phyloP scores from a whole-genome alignment of 2,329 filamentous ascomycete species.

The Hymenotorrendiella dingleyae region DNA sequence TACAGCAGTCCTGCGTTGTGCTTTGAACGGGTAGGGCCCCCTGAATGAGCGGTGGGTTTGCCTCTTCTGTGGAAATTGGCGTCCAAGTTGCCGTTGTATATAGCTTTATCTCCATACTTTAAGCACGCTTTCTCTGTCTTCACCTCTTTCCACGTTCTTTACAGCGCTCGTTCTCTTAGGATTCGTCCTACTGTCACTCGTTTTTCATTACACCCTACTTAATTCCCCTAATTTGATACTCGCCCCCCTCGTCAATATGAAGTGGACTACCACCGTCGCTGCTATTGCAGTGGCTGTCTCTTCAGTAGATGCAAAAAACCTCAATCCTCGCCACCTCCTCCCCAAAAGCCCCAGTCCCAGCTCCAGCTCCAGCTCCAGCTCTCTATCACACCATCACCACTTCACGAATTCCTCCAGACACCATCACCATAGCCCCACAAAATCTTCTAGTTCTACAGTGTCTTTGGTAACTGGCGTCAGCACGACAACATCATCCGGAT shows the following conservation, averaged over 20 bases:
- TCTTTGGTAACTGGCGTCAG: too few relatives aligned
- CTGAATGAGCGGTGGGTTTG: neutral
- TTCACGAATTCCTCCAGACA: too few relatives aligned
- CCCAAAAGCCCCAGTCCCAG: too few relatives aligned
- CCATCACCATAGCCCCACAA: too few relatives aligned
- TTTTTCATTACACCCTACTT: constrained; percentile 1
- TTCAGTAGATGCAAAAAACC: constrained; percentile 25
- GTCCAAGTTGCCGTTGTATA: constrained; percentile 3
- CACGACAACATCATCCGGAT: too few relatives aligned
- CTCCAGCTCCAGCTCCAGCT: too few relatives aligned
- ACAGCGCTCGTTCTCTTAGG: constrained; percentile 2
- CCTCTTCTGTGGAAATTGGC: constrained; percentile 7
- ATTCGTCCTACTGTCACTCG: constrained; percentile 6
- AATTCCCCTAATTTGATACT: neutral
- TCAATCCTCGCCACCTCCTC: too few relatives aligned
- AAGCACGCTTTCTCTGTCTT: neutral
- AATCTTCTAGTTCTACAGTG: too few relatives aligned
- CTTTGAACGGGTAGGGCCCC: neutral
- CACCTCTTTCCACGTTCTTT: constrained; percentile 6
- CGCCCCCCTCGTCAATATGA: constrained; percentile 10
- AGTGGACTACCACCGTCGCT: constrained; percentile 13
- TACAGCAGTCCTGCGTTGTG: neutral
- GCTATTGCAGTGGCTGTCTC: constrained; percentile 10
- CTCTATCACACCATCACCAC: too few relatives aligned
- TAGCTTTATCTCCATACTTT: constrained; percentile 4